Evolutionary conservation across 78 protist species (phyloP), one percentile per base, ranked within the genome.

Genomic region (Dictyostelium capitatum): DNA sequence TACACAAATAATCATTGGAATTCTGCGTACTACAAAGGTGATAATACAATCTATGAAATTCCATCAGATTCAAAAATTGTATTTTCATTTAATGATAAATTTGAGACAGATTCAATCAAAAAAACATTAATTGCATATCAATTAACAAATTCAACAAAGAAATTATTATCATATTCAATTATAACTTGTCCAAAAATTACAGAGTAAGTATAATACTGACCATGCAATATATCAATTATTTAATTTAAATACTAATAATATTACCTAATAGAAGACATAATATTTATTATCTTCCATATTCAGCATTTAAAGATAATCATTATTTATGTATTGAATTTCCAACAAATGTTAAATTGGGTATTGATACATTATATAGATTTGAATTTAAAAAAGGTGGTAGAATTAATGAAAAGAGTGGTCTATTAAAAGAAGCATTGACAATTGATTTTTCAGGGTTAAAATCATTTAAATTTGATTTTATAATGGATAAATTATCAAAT

Each of bases 51-150:
- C 3, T 28, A 53, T 51, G 93, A 87, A 57, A 82, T 87, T 6
- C 84, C 93, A 59, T 84, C 93, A 6, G 93, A 87, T 37, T 79
- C 79, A 7, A 64, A 59, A 15, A 62, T 87, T 23, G 19, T 19
- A 59, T 20, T 87, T 14, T 25, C 23, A 10, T 23, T 67, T 17
- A 32, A 28, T 67, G 75, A 67, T 30, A 43, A 25, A 32, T 12
- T 67, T 15, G 75, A 67, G 14, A 11, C 75, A 15, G 9, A 10
- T 19, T 50, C 17, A 14, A 75, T 48, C 25, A 17, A 53, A 50
- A 75, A 14, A 75, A 23, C 57, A 8, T 75, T 28, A 51, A 54
- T 28, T 19, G 28, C 25, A 19, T 37, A 46, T 43, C 51, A 37
- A 43, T 50, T n/a, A 48, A 15, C 17, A 37, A 25, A 15, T 75